Conservation (phyloP, 2,329 filamentous ascomycete species). For the Westerdykella ornata region DNA sequence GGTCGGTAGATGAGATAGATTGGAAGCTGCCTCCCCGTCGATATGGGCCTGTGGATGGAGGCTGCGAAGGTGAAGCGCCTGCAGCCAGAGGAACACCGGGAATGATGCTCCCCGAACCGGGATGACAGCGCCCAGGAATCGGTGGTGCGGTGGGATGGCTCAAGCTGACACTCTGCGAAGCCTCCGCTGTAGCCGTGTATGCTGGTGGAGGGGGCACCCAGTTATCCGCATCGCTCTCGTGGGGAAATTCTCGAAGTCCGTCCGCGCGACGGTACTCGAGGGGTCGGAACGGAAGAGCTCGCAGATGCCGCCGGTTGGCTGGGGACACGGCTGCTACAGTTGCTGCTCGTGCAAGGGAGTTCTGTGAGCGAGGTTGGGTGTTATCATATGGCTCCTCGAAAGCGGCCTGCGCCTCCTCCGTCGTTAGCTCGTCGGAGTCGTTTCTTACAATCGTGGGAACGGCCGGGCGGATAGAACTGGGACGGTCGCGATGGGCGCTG, state of each 20-base stretch:
- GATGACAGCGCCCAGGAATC: conserved; percentile 8
- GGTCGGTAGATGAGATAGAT: conserved; percentile 21
- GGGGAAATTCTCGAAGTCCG: conserved; percentile 64
- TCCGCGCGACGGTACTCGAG: conserved; percentile 63
- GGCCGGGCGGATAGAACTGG: conserved; percentile 12
- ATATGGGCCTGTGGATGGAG: conserved; percentile 15
- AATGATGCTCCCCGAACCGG: conserved; percentile 8
- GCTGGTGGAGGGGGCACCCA: conserved; percentile 83
- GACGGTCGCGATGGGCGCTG: conserved; percentile 16
- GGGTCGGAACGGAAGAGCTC: conserved; percentile 47
- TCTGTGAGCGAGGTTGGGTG: conserved; percentile 36
- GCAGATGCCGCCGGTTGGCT: conserved; percentile 61
- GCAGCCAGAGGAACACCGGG: conserved; percentile 23
- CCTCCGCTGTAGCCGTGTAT: conserved; percentile 58
- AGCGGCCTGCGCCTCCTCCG: conserved; percentile 31
- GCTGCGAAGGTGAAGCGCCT: conserved; percentile 15
- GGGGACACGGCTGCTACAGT: conserved; percentile 58
- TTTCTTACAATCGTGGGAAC: conserved; percentile 14
- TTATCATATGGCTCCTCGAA: conserved; percentile 39
- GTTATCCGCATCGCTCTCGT: conserved; percentile 81
- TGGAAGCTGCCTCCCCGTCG: conserved; percentile 12
- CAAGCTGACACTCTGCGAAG: conserved; percentile 32
- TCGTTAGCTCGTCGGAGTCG: conserved; percentile 30
- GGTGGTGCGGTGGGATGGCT: conserved; percentile 31
- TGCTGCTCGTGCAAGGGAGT: conserved; percentile 39